phyloP scores from a whole-genome alignment of 2,329 filamentous ascomycete genomes.

The Alternaria brassicicola region DNA sequence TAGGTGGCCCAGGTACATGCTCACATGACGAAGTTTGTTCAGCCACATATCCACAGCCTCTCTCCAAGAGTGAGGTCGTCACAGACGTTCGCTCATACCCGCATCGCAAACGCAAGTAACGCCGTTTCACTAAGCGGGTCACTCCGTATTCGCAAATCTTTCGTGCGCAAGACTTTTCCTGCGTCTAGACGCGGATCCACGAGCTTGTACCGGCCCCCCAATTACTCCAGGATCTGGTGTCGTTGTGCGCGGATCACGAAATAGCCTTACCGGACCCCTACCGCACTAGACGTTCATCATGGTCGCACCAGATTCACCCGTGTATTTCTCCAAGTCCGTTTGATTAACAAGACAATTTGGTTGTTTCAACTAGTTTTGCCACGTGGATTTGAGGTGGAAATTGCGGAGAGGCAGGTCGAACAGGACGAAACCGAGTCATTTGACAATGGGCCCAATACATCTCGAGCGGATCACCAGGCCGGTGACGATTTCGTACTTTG shows the following conservation, averaged over 20 bases:
- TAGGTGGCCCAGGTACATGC: constrained; percentile 4
- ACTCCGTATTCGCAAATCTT: neutral
- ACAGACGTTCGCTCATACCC: neutral
- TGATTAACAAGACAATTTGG: neutral
- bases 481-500: neutral
- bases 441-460: neutral
- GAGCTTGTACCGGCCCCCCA: neutral
- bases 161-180: neutral
- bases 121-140: constrained; percentile 1
- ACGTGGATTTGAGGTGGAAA: neutral
- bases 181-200: constrained; percentile 4
- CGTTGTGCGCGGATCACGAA: constrained; percentile 3
- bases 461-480: neutral
- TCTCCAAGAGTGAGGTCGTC: neutral
- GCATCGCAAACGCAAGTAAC: neutral
- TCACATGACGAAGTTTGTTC: constrained; percentile 2
- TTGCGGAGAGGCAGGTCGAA: constrained; percentile 1
- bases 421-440: constrained; percentile 5
- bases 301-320: neutral
- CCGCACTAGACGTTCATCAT: neutral
- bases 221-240: neutral
- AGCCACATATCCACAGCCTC: neutral
- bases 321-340: neutral
- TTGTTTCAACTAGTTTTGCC: constrained; percentile 2
- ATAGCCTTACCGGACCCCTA: neutral